A percentile compares a stretch with the other conserved stretches of the same genome.
Conservation (phyloP, 2,329 filamentous ascomycete genomes). For the Aspergillus luchuensis region DNA sequence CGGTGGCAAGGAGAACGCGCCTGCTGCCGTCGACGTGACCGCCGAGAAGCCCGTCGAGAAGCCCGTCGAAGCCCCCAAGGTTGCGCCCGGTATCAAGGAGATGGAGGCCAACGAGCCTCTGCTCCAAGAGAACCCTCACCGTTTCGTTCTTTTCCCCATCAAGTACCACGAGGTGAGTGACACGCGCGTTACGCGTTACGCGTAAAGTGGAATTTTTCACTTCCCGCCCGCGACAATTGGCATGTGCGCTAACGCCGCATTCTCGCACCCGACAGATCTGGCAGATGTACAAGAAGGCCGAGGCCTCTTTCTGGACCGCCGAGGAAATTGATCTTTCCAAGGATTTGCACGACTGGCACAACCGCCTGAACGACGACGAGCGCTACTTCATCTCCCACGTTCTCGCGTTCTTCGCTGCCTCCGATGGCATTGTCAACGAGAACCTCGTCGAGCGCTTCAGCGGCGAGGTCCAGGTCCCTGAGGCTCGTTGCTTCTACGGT, state of each 20-base stretch:
- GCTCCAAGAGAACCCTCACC: slow-evolving; percentile 90
- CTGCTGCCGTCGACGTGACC: slow-evolving; percentile 56
- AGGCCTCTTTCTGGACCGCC: slow-evolving; percentile 99
- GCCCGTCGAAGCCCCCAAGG: slow-evolving; percentile 41
- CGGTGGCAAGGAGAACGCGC: slow-evolving; percentile 79
- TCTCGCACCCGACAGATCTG: slow-evolving; percentile 72
- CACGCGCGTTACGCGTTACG: slow-evolving; percentile 60
- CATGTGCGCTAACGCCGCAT: slow-evolving; percentile 41
- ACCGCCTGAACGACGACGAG: slow-evolving; percentile 94
- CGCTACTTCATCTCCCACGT: slow-evolving; percentile 98
- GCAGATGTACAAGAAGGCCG: slow-evolving; percentile 99
- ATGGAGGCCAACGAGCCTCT: slow-evolving; percentile 85
- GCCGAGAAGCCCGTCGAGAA: slow-evolving; percentile 58
- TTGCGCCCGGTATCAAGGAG: slow-evolving; percentile 59
- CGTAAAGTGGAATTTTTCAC: slow-evolving; percentile 62
- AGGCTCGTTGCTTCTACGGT: slow-evolving; percentile 99
- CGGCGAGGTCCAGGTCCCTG: slow-evolving; percentile 92
- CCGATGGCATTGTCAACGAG: slow-evolving; percentile 99
- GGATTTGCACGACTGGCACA: slow-evolving; percentile 99
- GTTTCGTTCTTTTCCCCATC: slow-evolving; percentile 97
- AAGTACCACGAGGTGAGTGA: slow-evolving; percentile 95
- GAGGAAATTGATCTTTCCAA: slow-evolving; percentile 99
- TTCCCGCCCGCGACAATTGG: slow-evolving; percentile 13
- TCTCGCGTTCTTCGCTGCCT: slow-evolving; percentile 97
- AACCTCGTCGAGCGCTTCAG: slow-evolving; percentile 98